These are phyloP conservation scores for Gelatoporia subvermispora DNA, from an alignment of 768 basidiomycete genomes.

Conservation along the genomic window DNA sequence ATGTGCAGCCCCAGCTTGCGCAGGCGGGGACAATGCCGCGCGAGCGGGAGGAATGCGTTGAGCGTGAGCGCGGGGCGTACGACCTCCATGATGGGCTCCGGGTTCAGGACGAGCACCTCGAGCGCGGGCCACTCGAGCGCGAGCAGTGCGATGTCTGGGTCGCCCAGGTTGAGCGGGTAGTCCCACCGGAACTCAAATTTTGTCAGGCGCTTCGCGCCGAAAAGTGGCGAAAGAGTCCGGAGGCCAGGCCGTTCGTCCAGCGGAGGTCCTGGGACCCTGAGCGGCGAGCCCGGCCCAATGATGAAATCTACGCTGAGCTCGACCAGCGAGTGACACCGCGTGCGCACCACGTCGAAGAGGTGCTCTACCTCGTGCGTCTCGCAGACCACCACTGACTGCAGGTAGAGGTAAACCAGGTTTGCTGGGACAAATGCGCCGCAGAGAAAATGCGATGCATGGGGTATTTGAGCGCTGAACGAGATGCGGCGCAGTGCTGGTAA, in stretches of 20 bases:
- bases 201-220: constrained; percentile 24
- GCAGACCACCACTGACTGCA: constrained; percentile 46
- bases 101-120: constrained; percentile 23
- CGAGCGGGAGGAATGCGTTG: constrained; percentile 34
- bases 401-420: constrained; percentile 43
- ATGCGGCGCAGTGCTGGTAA: constrained; percentile 50
- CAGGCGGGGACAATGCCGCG: constrained; percentile 32
- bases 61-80: constrained; percentile 26
- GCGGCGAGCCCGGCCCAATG: constrained; percentile 12
- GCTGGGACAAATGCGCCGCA: constrained; percentile 27
- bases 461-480: constrained; percentile 38
- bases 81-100: constrained; percentile 22
- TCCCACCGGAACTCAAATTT: constrained; percentile 33
- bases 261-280: constrained; percentile 10
- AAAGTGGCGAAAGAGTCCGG: constrained; percentile 32
- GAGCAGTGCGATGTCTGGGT: constrained; percentile 23
- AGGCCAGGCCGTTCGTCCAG: constrained; percentile 27
- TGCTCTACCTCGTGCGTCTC: constrained; percentile 35
- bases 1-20: constrained; percentile 34
- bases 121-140: constrained; percentile 22
- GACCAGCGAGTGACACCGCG: constrained; percentile 42
- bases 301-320: constrained; percentile 37
- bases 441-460: constrained; percentile 33
- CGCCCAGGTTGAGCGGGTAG: constrained; percentile 22
- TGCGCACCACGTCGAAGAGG: constrained; percentile 38